Evolutionary conservation across 768 basidiomycete species (phyloP).

Genomic region (Lentinula sp.): DNA sequence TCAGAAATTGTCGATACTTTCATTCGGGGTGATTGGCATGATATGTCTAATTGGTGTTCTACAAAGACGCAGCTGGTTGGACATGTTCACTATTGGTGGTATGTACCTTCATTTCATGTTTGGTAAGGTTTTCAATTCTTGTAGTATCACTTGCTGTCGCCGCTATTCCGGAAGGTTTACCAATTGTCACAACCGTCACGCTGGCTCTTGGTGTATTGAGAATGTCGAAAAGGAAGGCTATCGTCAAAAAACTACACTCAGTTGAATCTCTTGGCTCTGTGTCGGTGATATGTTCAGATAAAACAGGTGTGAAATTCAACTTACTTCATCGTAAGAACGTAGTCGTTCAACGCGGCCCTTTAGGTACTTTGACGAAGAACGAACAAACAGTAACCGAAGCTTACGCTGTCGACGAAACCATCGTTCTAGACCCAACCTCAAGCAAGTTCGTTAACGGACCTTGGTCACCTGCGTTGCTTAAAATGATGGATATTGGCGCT

Average conservation of each 20-base stretch:
- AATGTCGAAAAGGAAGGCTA: constrained; percentile 93
- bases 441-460: constrained; percentile 26
- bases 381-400: constrained; percentile 91
- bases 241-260: constrained; percentile 94
- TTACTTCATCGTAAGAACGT: background rate
- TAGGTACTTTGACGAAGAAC: constrained; percentile 89
- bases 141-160: constrained; percentile 96
- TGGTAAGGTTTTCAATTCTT: background rate
- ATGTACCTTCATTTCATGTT: constrained; percentile 16
- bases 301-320: constrained; percentile 59
- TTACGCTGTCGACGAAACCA: constrained; percentile 80
- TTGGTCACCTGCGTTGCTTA: constrained; percentile 62
- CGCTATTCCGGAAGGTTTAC: constrained; percentile 94
- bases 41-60: constrained; percentile 88
- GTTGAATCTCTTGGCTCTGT: constrained; percentile 93
- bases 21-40: constrained; percentile 91
- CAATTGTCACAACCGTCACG: constrained; percentile 96
- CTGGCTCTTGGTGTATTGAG: constrained; percentile 89
- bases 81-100: constrained; percentile 99
- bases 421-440: constrained; percentile 55
- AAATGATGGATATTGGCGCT: constrained; percentile 76
- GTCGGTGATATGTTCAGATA: constrained; percentile 97
- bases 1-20: constrained; percentile 81
- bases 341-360: constrained; percentile 9
- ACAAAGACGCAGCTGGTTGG: constrained; percentile 85